Percentiles rank a stretch among this genome's conserved stretches.
Conservation (phyloP, 495 filamentous ascomycete genomes). For the Hypomontagnella monticulosa region DNA sequence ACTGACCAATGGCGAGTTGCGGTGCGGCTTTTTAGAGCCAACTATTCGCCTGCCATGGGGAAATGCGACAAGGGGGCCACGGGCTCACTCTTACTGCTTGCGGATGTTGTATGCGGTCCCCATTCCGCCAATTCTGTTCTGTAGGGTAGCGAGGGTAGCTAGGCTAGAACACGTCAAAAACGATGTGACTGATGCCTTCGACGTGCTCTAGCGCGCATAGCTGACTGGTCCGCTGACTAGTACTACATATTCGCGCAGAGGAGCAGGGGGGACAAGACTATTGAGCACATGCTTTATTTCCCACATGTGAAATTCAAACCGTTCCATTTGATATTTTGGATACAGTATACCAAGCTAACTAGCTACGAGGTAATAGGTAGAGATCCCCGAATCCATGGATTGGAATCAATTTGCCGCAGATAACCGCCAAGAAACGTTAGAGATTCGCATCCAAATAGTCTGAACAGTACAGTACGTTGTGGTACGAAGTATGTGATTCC, state of each 20-base stretch:
- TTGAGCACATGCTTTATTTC: constrained; percentile 18
- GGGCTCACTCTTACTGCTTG: constrained; percentile 35
- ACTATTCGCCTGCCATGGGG: constrained; percentile 4
- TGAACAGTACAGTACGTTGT: background rate
- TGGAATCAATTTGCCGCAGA: constrained; percentile 37
- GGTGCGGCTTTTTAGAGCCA: constrained; percentile 19
- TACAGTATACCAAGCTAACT: constrained; percentile 25
- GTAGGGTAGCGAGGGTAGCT: constrained; percentile 10
- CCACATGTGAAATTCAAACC: constrained; percentile 31
- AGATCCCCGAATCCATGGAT: too few relatives aligned
- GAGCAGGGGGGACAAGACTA: background rate
- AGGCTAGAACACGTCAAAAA: constrained; percentile 38
- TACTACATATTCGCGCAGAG: constrained; percentile 33
- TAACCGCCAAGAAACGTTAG: constrained; percentile 34
- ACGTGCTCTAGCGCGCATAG: constrained; percentile 34
- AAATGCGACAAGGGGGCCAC: background rate
- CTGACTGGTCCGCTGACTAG: constrained; percentile 22
- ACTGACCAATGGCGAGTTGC: constrained; percentile 30
- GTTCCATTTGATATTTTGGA: constrained; percentile 25
- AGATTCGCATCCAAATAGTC: constrained; percentile 17
- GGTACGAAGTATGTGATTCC: constrained; percentile 18
- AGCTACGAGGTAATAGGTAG: constrained; percentile 5
- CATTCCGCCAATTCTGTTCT: constrained; percentile 25
- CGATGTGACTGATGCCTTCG: constrained; percentile 29
- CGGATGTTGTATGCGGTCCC: constrained; percentile 38